Base-by-base conservation (phyloP, 257 asterid genomes). In the Gardenia jasminoides region DNA sequence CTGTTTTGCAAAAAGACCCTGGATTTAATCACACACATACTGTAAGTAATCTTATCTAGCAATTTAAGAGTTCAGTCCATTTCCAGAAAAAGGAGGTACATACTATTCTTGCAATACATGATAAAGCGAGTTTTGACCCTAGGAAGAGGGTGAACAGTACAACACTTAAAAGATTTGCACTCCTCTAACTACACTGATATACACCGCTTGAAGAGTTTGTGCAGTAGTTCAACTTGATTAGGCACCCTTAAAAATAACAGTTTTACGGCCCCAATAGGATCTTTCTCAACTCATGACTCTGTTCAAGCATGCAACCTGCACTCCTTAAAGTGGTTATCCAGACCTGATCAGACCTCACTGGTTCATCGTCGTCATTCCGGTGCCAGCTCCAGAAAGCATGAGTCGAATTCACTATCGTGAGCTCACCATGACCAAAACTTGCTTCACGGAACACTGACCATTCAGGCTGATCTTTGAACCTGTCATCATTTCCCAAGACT, bases 371-470 rank as follows among this genome's bases (percentile, higher is more conserved):
- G 26, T 90, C 97, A 67, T 93, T 96, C 85, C 97, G 84, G 50
- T 96, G 97, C 98, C 99, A 93, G 70, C 95, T 94, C 99, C 99
- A 96, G 65, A 84, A 89, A 11, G 98, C 95, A 83, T 96, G 97
- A 76, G 91, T 90, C 28, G 93, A 74, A 84, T 94, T 94, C 76
- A 72, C 87, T 62, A 94, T 82, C 81, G 76, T 88, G 47, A 94
- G 82, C 86, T 92, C 98, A 1, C 99, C 99, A 76, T 96, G 99
- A 8, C 98, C 98, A 54, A 96, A 96, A 85, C 98, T 93, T 47
- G 99, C 99, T 81, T 96, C 98, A 0, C 96, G 94, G 85, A 96
- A 96, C 7, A 78, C 87, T 6, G 99, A 93, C 98, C 99, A 96
- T 52, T 87, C 85, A 0, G 99, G 97, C 76, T 82, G 94, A 16